phyloP scores from a whole-genome alignment of 2,329 filamentous ascomycete species.

The Fusarium sterilihyphosum region DNA sequence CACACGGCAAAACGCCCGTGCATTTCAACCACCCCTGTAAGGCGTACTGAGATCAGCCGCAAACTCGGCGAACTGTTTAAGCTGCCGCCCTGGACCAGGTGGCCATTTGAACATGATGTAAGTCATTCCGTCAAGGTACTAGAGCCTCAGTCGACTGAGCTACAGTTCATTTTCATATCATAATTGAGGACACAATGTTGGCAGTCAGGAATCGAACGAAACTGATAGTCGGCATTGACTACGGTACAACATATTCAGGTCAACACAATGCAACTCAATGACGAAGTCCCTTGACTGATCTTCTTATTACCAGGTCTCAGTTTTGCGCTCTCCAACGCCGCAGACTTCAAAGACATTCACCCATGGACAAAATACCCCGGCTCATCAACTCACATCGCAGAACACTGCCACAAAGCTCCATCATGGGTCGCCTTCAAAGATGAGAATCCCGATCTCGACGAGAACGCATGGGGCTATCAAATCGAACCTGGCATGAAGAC shows the following conservation, averaged over 20 bases:
- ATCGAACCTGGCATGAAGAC: background rate
- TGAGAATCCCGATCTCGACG: background rate
- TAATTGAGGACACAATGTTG: accelerated
- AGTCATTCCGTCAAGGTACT: accelerated
- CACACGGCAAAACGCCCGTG: background rate
- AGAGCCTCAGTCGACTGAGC: accelerated
- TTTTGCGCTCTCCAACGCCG: background rate
- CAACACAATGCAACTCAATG: background rate
- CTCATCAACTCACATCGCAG: background rate
- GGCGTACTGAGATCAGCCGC: background rate
- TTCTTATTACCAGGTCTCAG: background rate
- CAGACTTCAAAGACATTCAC: background rate
- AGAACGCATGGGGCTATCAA: background rate
- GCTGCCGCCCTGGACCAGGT: accelerated
- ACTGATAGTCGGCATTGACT: background rate
- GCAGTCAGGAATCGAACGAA: background rate
- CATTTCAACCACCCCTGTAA: background rate
- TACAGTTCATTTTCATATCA: background rate
- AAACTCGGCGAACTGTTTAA: background rate
- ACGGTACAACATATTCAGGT: background rate
- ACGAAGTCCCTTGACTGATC: accelerated
- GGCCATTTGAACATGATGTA: background rate
- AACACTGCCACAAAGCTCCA: background rate
- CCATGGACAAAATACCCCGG: background rate
- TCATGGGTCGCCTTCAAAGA: background rate